These are phyloP conservation scores for Fragaria nilgerrensis DNA, from an alignment of 306 rosid genomes.

Conservation along the genomic window DNA sequence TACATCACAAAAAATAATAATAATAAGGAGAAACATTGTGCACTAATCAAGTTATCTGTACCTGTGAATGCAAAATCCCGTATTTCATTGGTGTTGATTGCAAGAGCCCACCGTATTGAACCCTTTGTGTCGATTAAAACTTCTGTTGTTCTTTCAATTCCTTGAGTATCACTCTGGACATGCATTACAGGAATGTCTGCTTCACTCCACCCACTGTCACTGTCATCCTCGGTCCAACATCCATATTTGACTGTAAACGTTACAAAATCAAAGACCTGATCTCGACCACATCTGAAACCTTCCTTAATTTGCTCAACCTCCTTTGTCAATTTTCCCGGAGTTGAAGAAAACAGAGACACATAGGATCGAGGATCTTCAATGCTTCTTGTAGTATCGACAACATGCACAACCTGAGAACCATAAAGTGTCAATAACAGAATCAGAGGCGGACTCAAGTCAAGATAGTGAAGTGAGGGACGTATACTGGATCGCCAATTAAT, in stretches of 20 bases:
- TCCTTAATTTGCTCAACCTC: constrained; percentile 71
- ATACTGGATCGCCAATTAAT: neutral
- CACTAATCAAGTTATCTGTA: constrained; percentile 14
- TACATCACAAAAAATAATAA: neutral
- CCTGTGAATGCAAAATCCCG: constrained; percentile 70
- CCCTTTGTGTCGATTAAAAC: constrained; percentile 68
- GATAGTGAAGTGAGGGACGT: neutral
- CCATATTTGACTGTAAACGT: constrained; percentile 77
- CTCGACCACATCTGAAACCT: constrained; percentile 72
- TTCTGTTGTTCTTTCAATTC: constrained; percentile 44
- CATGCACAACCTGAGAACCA: constrained; percentile 81
- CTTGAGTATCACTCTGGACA: constrained; percentile 41
- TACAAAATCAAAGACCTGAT: constrained; percentile 69
- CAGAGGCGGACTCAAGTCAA: neutral
- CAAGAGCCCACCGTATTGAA: constrained; percentile 85
- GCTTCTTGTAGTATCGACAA: constrained; percentile 64
- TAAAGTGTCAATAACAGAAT: neutral
- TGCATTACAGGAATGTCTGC: constrained; percentile 65
- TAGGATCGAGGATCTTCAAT: constrained; percentile 49
- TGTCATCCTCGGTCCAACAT: constrained; percentile 59
- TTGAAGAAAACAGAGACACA: constrained; percentile 71
- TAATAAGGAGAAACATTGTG: neutral
- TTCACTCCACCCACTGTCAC: constrained; percentile 60
- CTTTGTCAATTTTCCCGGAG: constrained; percentile 87
- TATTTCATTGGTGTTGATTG: constrained; percentile 72